Evolutionary conservation across 2,329 filamentous ascomycete genomes (phyloP).

Genomic region (Talaromyces atroroseus): DNA sequence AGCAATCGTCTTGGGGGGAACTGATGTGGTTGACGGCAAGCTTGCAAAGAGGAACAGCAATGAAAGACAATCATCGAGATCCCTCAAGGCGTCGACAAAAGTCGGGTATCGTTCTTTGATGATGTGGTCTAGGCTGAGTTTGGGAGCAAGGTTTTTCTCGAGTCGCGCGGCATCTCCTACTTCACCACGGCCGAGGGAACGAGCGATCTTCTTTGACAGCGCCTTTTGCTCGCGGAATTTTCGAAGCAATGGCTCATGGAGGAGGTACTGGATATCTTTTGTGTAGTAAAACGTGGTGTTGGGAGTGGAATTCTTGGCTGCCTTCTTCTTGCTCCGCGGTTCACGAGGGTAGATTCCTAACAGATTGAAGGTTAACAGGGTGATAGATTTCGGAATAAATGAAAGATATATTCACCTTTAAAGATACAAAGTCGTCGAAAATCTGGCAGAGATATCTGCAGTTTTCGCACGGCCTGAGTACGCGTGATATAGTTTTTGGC

Average conservation of each 20-base stretch:
- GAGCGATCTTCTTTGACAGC: conserved; percentile 94
- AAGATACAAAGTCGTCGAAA: conserved; percentile 98
- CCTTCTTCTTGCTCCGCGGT: conserved; percentile 95
- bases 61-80: conserved; percentile 92
- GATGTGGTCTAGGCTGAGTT: conserved; percentile 90
- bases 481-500: conserved; percentile 98
- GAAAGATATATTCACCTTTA: conserved; percentile 58
- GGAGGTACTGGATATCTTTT: conserved; percentile 96
- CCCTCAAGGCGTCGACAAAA: conserved; percentile 87
- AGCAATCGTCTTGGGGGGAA: conserved; percentile 92
- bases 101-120: conserved; percentile 98
- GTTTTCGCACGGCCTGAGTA: conserved; percentile 93
- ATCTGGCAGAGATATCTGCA: conserved; percentile 94
- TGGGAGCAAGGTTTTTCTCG: conserved; percentile 85
- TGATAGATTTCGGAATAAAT: neutral
- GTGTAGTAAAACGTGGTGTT: conserved; percentile 89
- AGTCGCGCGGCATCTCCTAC: conserved; percentile 80
- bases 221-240: conserved; percentile 98
- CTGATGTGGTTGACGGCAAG: conserved; percentile 79
- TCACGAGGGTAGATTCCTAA: conserved; percentile 93
- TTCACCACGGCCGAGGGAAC: conserved; percentile 86
- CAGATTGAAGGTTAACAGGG: neutral
- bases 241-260: conserved; percentile 87
- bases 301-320: conserved; percentile 79
- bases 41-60: conserved; percentile 98